Evolutionary conservation across 495 filamentous ascomycete genomes (phyloP), one percentile per base, ranked within the genome.

Genomic region (Talaromyces stipitatus): DNA sequence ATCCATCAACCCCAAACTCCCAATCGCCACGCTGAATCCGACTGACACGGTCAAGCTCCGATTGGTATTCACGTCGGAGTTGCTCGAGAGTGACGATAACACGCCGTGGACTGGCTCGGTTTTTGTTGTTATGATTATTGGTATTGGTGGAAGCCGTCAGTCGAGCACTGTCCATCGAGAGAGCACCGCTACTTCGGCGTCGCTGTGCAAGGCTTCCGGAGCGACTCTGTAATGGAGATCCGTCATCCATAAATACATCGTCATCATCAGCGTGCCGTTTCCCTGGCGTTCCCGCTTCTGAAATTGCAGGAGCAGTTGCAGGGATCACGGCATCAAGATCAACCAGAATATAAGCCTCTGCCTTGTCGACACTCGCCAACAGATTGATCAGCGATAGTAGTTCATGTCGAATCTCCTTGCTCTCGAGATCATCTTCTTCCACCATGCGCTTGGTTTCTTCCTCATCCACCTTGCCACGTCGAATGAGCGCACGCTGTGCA

Each of bases 311-410:
- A 36, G 60, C 23, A 8, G 62, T 22, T 6, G 51, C 51, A n/a
- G 33, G 23, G 4, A 52, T 20, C 41, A 62, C 38, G 18, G 69
- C 64, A 16, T 70, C 69, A 46, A 66, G 72, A 55, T 83, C 79
- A 18, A 80, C 80, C 26, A 85, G 71, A 32, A 86, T 78, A 69
- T 84, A 97, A 0, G 88, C 89, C 65, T 96, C 85, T 61, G 88
- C 84, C 59, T 84, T 75, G 32, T 85, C 81, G n/a, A 96, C 90
- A 58, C 89, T 94, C 50, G 82, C 84, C 60, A 98, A 73, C 3
- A 89, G 82, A 66, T 98, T 97, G 72, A 97, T 92, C 33, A 97
- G 76, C 56, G 86, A 80, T 9, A 97, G 67, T 58, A 96, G 92
- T 61, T 86, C 85, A 43, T 81, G 70, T 33, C 73, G 67, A 28